Percentiles rank a stretch among this genome's conserved stretches.
Conservation (phyloP, 2,329 filamentous ascomycete genomes). For the Arthroderma sp. region DNA sequence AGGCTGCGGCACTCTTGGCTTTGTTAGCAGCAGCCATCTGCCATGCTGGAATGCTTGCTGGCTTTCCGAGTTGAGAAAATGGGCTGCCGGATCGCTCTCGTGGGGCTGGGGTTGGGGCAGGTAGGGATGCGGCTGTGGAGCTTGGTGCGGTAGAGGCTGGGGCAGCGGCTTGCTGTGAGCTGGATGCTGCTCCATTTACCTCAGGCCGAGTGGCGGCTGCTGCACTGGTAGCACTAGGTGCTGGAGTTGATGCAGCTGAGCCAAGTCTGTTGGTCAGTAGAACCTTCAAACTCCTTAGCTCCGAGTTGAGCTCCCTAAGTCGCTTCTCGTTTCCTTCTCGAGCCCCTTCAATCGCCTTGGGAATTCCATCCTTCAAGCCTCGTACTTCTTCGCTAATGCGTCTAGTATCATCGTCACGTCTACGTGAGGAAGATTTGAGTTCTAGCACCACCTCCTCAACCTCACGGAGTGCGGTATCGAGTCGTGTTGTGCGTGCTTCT, state of each 20-base stretch:
- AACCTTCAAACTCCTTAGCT: slow-evolving; percentile 86
- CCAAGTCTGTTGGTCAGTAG: slow-evolving; percentile 57
- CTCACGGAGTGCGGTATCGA: slow-evolving; percentile 70
- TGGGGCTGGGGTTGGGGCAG: slow-evolving; percentile 21
- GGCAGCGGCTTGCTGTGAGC: slow-evolving; percentile 17
- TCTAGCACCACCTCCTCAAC: slow-evolving; percentile 73
- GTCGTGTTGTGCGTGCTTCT: slow-evolving; percentile 65
- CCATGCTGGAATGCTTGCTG: slow-evolving; percentile 66
- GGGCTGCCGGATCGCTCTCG: slow-evolving; percentile 31
- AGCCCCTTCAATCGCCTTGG: slow-evolving; percentile 76
- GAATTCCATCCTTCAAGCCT: slow-evolving; percentile 69
- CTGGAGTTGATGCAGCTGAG: slow-evolving; percentile 16
- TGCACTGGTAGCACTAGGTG: slow-evolving; percentile 20
- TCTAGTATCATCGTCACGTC: slow-evolving; percentile 77
- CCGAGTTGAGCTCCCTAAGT: slow-evolving; percentile 70
- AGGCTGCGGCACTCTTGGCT: slow-evolving; percentile 25
- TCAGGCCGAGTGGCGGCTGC: slow-evolving; percentile 18
- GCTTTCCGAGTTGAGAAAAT: slow-evolving; percentile 38
- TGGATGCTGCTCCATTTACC: slow-evolving; percentile 20
- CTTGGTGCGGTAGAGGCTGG: slow-evolving; percentile 17
- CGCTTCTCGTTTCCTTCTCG: slow-evolving; percentile 71
- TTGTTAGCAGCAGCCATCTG: slow-evolving; percentile 59
- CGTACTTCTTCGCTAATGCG: slow-evolving; percentile 78
- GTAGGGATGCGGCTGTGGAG: slow-evolving; percentile 18
- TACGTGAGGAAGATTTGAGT: slow-evolving; percentile 66